These are phyloP conservation scores for Clavaria fumosa DNA, from an alignment of 768 basidiomycete species.

Conservation along the genomic window DNA sequence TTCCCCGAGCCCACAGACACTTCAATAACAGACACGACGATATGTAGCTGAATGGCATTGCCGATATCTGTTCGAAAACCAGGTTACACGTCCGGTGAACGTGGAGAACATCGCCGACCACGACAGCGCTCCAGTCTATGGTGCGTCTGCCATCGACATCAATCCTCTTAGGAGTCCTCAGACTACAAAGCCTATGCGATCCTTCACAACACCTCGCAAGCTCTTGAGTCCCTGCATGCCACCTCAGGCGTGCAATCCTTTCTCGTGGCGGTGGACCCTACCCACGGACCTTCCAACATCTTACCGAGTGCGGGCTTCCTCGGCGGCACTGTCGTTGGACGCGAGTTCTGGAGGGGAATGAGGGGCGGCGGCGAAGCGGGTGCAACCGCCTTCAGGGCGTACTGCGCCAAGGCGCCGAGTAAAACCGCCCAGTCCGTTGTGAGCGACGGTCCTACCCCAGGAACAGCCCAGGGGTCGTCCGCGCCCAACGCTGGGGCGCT, in stretches of 20 bases:
- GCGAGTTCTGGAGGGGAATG: constrained; percentile 52
- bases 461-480: constrained; percentile 9
- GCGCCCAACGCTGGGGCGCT: constrained; percentile 21
- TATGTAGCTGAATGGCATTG: constrained; percentile 51
- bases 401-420: constrained; percentile 22
- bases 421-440: constrained; percentile 9
- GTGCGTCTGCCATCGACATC: too few relatives aligned
- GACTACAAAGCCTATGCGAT: too few relatives aligned
- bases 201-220: constrained; percentile 33
- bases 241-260: constrained; percentile 44
- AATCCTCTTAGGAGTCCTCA: too few relatives aligned
- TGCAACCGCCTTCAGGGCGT: constrained; percentile 36
- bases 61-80: constrained; percentile 37
- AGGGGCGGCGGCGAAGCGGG: constrained; percentile 44
- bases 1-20: too few relatives aligned
- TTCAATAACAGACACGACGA: constrained; percentile 27
- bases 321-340: constrained; percentile 42
- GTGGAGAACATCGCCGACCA: too few relatives aligned
- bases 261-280: constrained; percentile 42
- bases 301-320: constrained; percentile 38
- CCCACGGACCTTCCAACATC: constrained; percentile 12
- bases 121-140: too few relatives aligned
- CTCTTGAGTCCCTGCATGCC: constrained; percentile 36
- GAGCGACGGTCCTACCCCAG: constrained; percentile 9
- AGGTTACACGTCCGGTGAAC: too few relatives aligned